Conservation (phyloP, 129 eudicot genomes). For the Artemisia annua region DNA sequence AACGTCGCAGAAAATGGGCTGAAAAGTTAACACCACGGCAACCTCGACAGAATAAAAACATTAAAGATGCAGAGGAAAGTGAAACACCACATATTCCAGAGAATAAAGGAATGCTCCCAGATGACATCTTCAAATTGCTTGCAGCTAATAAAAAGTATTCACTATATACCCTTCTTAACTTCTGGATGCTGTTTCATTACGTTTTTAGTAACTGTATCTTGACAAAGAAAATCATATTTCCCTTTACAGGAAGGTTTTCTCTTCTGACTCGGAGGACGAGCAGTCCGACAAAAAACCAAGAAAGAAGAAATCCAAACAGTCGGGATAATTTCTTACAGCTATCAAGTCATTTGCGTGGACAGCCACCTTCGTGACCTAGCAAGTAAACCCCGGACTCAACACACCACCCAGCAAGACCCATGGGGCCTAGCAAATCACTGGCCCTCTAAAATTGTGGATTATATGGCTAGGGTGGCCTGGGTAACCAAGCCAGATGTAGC, state of each 20-base stretch:
- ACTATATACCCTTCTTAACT: too few species aligned
- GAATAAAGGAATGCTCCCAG: slow-evolving; percentile 78
- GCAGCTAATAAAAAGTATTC: slow-evolving; percentile 73
- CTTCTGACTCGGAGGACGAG: slow-evolving; percentile 85
- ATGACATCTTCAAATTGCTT: slow-evolving; percentile 73
- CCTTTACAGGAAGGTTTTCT: slow-evolving; percentile 70
- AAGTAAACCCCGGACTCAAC: too few species aligned
- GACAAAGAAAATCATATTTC: background rate
- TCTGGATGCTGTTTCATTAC: too few species aligned
- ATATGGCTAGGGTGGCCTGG: too few species aligned
- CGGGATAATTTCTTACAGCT: slow-evolving; percentile 43
- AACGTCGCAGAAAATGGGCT: slow-evolving; percentile 82
- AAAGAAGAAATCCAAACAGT: too few species aligned
- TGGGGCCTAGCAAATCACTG: too few species aligned
- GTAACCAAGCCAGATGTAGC: too few species aligned
- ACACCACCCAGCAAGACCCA: too few species aligned
- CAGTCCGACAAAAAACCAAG: slow-evolving; percentile 43
- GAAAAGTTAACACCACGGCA: slow-evolving; percentile 64
- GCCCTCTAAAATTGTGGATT: too few species aligned
- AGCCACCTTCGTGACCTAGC: too few species aligned
- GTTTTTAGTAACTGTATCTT: background rate
- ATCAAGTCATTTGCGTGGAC: background rate
- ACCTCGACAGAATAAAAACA: slow-evolving; percentile 40
- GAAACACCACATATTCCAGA: slow-evolving; percentile 31
- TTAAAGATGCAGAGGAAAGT: slow-evolving; percentile 38